Evolutionary conservation across 352 stramenopile species (phyloP), one percentile per base, ranked within the genome.

Genomic region (Hyphochytrium catenoides): DNA sequence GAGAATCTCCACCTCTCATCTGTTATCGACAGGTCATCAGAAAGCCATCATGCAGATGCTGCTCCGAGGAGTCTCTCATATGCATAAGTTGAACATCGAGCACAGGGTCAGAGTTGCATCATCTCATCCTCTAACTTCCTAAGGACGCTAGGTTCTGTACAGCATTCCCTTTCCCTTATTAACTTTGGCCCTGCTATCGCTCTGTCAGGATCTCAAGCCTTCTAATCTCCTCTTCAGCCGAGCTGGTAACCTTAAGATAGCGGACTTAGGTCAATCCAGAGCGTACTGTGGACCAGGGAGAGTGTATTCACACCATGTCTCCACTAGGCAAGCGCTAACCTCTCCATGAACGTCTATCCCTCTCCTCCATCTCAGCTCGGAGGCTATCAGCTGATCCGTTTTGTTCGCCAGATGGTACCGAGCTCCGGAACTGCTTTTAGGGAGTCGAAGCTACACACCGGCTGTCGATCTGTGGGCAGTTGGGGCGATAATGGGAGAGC

Each of bases 371-470:
- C n/a, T n/a, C n/a, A n/a, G n/a, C n/a, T n/a, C n/a, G n/a, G n/a
- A n/a, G n/a, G n/a, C n/a, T n/a, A n/a, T n/a, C n/a, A n/a, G n/a
- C n/a, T n/a, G n/a, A n/a, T n/a, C n/a, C n/a, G n/a, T n/a, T n/a
- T n/a, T n/a, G n/a, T n/a, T n/a, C n/a, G n/a, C n/a, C n/a, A n/a
- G n/a, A 9, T 84, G 64, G 67, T 82, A 79, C 46, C 60, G 69
- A 17, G 64, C 69, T 3, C 69, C 69, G 0, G 69, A 84, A 41
- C 41, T 81, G 39, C 61, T 84, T 28, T 72, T 82, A 20, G 65
- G 67, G n/a, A 42, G 52, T 4, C 54, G 54, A 1, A 34, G 57
- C 1, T 84, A 84, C 42, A 54, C 72, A 29, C 17, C 38, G 0
- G 51, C 49, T 1, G 56, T 78, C 19, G 67, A 82, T 42, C 60